A percentile compares a stretch with the other conserved stretches of the same genome.
Conservation (phyloP, 495 filamentous ascomycete species). For the Talaromyces liani region DNA sequence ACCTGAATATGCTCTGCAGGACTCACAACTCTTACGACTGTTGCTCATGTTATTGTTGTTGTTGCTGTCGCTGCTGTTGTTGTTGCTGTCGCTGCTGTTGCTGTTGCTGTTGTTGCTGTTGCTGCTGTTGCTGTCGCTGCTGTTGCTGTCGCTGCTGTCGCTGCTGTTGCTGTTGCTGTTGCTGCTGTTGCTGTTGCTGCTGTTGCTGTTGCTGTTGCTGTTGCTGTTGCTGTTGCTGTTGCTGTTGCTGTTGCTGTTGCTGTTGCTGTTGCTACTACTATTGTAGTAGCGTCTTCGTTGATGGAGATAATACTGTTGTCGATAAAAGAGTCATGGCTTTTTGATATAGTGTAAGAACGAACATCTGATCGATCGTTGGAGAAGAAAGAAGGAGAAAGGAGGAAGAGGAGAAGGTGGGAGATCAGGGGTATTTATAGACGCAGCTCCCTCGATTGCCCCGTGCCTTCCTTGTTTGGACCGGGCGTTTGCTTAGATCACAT, state of each 20-base stretch:
- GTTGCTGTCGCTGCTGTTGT: background rate
- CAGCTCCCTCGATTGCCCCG: background rate
- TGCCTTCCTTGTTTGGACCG: background rate
- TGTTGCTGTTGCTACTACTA: background rate
- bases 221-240: no score
- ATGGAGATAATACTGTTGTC: background rate
- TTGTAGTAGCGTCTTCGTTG: background rate
- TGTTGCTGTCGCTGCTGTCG: background rate
- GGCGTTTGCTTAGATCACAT: background rate
- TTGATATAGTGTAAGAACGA: background rate
- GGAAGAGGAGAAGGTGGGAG: background rate
- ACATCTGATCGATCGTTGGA: background rate
- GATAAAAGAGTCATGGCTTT: background rate
- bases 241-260: no score
- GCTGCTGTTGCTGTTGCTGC: background rate
- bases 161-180: background rate
- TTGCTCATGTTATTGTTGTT: background rate
- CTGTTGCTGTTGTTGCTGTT: no score
- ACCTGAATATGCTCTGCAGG: no score
- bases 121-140: no score
- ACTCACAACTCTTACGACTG: no score
- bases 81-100: no score
- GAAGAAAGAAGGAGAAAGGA: background rate
- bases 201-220: background rate
- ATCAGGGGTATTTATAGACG: background rate